Evolutionary conservation across 2,329 filamentous ascomycete genomes (phyloP), one percentile per base, ranked within the genome.

Genomic region (Ophiostoma triangulosporum): DNA sequence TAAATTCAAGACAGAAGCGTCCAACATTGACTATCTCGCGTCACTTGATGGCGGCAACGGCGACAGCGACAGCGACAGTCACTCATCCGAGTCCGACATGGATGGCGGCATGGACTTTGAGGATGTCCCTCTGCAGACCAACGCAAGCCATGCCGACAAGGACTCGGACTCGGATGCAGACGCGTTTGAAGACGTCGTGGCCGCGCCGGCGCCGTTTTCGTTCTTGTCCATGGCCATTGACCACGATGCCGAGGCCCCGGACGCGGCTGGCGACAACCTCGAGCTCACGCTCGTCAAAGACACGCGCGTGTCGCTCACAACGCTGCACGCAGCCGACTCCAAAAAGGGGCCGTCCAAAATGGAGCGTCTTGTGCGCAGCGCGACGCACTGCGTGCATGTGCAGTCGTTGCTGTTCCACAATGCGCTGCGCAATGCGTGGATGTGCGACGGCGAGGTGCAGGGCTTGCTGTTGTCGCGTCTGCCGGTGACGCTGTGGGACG

Each of bases 401-500:
- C 83, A 94, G 64, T 79, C 82, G 51, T 71, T 98, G 15, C 76
- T 98, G 56, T 96, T 85, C 75, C 90, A 97, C 65, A 97, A 97
- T 63, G 79, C 87, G 0, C 68, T 93, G 14, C 80, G 87, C 40
- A 96, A 97, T 64, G 74, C 80, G 0, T 97, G 91, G 84, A 69
- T 89, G 20, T 87, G 87, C 60, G 86, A 97, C 61, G 66, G 75
- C 3, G 78, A 86, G 57, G 74, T 94, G 0, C 87, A 93, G 57
- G 80, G 81, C 11, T 84, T 82, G 15, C 73, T 96, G 64, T 73
- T 93, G 4, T 80, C 81, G n/a, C 83, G 88, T 54, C 62, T 95
- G 6, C 76, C 86, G 0, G 73, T 78, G 0, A 76, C 77, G 6
- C 71, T 91, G 4, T 83, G 79, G 69, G 79, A 81, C 14, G 86